Evolutionary conservation across 371 early-diverging fungal species (phyloP).

Genomic region (Mucor mucedo): DNA sequence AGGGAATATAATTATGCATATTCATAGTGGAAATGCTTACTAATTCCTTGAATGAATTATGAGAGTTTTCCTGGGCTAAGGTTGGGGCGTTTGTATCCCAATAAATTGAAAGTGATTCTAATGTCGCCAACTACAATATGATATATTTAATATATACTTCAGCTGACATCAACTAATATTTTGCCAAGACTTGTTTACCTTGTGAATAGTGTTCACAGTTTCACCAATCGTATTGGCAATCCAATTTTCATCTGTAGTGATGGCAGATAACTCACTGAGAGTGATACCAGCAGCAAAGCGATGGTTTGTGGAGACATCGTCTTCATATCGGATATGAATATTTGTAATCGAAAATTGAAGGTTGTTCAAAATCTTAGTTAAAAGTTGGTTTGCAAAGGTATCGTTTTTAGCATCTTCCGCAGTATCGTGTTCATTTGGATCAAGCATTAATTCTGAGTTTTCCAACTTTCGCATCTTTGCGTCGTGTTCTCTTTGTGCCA

Average conservation of each 20-base stretch:
- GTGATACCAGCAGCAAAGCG: conserved; percentile 94
- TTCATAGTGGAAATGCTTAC: conserved; percentile 28
- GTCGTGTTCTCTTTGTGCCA: conserved; percentile 78
- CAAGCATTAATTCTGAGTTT: conserved; percentile 71
- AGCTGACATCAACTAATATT: background rate
- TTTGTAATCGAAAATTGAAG: conserved; percentile 93
- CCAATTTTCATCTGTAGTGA: conserved; percentile 93
- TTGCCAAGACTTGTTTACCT: conserved; percentile 45
- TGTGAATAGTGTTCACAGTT: conserved; percentile 81
- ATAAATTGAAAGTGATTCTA: conserved; percentile 86
- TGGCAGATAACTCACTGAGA: conserved; percentile 87
- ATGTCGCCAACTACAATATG: conserved; percentile 61
- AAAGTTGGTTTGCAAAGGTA: conserved; percentile 83
- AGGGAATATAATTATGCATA: background rate
- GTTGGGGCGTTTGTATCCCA: conserved; percentile 86
- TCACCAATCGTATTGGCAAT: conserved; percentile 79
- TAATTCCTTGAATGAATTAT: conserved; percentile 59
- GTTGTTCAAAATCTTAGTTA: conserved; percentile 95
- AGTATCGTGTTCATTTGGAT: conserved; percentile 22
- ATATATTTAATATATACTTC: background rate
- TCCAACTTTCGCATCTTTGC: conserved; percentile 86
- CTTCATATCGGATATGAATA: conserved; percentile 96
- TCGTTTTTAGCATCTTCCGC: conserved; percentile 73
- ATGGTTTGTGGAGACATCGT: conserved; percentile 74
- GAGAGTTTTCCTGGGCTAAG: conserved; percentile 64